Evolutionary conservation across 2,329 filamentous ascomycete genomes (phyloP).

Genomic region (Diaporthe ampelina): DNA sequence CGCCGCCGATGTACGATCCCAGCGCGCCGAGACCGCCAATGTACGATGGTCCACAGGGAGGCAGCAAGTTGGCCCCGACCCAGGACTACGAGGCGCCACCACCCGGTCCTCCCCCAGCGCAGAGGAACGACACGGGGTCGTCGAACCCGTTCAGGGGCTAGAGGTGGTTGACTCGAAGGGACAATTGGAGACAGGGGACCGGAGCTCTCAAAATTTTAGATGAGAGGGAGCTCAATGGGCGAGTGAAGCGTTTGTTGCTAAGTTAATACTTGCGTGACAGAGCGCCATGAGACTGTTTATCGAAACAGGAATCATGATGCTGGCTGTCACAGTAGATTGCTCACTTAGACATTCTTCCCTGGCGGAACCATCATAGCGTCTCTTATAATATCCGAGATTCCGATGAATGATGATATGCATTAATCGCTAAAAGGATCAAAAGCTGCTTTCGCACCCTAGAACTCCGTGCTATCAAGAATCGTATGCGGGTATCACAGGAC

Average conservation of each 20-base stretch:
- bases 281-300: background rate
- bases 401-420: constrained; percentile 22
- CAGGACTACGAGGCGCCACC: constrained; percentile 52
- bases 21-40: constrained; percentile 64
- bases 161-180: constrained; percentile 38
- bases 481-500: constrained; percentile 43
- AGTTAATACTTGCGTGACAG: background rate
- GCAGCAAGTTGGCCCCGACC: constrained; percentile 66
- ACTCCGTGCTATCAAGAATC: constrained; percentile 36
- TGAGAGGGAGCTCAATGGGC: background rate
- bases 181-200: constrained; percentile 38
- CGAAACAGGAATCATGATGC: background rate
- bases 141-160: constrained; percentile 44
- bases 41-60: constrained; percentile 66
- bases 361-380: constrained; percentile 37
- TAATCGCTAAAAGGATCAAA: background rate
- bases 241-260: background rate
- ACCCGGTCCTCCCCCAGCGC: constrained; percentile 13
- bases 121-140: constrained; percentile 44
- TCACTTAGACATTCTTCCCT: constrained; percentile 35
- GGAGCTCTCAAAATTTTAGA: background rate
- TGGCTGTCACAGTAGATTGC: background rate
- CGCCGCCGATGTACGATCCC: constrained; percentile 71
- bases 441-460: background rate
- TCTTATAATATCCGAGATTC: constrained; percentile 24